Percentiles rank a stretch among this genome's conserved stretches.
Evolutionary conservation across 2,329 filamentous ascomycete genomes (phyloP).

Genomic region (Atkinsonella hypoxylon): DNA sequence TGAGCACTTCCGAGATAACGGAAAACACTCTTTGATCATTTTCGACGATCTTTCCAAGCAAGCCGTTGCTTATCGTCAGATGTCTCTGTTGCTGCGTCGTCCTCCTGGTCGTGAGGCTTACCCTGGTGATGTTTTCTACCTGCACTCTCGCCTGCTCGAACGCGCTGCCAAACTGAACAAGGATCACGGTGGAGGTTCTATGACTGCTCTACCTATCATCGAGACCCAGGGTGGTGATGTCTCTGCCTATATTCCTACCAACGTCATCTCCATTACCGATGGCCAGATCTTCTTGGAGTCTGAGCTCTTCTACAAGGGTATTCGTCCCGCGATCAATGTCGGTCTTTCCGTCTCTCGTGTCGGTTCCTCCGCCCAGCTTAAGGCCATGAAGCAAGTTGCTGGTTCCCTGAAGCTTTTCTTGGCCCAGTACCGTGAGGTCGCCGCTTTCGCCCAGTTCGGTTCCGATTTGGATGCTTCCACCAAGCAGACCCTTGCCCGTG

Average conservation of each 20-base stretch:
- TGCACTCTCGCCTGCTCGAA: conserved; percentile 98
- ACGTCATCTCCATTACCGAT: conserved; percentile 99
- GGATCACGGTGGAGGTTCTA: conserved; percentile 86
- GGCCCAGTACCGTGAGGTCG: conserved; percentile 99
- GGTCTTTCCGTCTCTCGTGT: conserved; percentile 99
- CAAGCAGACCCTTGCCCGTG: conserved; percentile 96
- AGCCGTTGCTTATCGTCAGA: conserved; percentile 95
- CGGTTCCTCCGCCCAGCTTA: conserved; percentile 97
- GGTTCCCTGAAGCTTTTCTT: conserved; percentile 99
- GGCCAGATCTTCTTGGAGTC: conserved; percentile 99
- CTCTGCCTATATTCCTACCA: conserved; percentile 99
- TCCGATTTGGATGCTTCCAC: conserved; percentile 97
- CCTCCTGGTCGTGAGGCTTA: conserved; percentile 98
- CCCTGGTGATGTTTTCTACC: conserved; percentile 98
- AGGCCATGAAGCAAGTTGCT: conserved; percentile 99
- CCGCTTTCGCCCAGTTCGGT: conserved; percentile 99
- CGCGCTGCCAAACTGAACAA: conserved; percentile 99
- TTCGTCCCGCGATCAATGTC: conserved; percentile 99
- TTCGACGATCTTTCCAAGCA: conserved; percentile 97
- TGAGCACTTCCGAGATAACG: conserved; percentile 72
- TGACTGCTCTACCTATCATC: conserved; percentile 95
- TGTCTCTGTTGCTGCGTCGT: conserved; percentile 95
- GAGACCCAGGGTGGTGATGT: conserved; percentile 99
- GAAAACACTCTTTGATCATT: conserved; percentile 80
- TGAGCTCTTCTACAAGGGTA: conserved; percentile 99